These are phyloP conservation scores for Angomonas deanei DNA, from an alignment of 208 protist species.

Conservation along the genomic window DNA sequence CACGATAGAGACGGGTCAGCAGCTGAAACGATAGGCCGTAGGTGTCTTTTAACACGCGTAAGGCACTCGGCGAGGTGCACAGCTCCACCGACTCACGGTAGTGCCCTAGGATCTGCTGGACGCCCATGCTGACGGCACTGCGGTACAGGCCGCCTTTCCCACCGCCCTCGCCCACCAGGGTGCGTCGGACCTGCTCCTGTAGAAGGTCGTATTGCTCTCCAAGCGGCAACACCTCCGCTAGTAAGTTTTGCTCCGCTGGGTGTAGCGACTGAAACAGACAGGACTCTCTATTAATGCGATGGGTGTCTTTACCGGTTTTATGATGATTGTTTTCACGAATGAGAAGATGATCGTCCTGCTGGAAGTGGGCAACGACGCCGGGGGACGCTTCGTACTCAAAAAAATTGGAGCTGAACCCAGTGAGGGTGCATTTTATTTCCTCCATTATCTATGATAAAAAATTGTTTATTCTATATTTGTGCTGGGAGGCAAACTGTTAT, in stretches of 20 bases:
- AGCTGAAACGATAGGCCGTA: conserved; percentile 48
- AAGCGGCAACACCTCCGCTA: conserved; percentile 47
- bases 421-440: conserved; percentile 74
- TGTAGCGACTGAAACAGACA: conserved; percentile 35
- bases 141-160: conserved; percentile 46
- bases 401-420: conserved; percentile 62
- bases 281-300: neutral
- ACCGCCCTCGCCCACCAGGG: conserved; percentile 21
- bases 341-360: neutral
- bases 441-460: conserved; percentile 35
- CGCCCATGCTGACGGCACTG: conserved; percentile 43
- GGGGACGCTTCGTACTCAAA: conserved; percentile 12
- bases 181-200: conserved; percentile 22
- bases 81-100: conserved; percentile 54
- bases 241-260: conserved; percentile 52
- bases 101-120: conserved; percentile 28
- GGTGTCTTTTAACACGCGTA: conserved; percentile 25
- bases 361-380: neutral
- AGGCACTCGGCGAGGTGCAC: conserved; percentile 27
- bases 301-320: neutral
- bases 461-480: neutral
- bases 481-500: neutral
- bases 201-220: conserved; percentile 39
- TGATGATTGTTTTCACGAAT: neutral
- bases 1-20: conserved; percentile 30